Conservation (phyloP, 208 protist species). For the Herpetomonas muscarum region DNA sequence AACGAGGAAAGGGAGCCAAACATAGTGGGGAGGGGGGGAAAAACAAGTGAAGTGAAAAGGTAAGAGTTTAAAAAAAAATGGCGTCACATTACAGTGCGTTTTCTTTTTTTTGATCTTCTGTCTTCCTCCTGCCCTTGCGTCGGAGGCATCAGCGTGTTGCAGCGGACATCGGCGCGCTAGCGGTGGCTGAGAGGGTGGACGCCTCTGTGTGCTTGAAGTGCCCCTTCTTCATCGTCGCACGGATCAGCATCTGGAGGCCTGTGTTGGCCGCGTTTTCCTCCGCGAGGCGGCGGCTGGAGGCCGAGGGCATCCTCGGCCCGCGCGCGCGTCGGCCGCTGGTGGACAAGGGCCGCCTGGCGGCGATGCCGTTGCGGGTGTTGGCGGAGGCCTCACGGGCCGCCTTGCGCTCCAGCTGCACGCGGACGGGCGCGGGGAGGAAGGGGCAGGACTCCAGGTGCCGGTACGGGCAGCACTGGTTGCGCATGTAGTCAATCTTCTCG, state of each 20-base stretch:
- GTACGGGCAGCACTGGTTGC: neutral
- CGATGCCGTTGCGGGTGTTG: neutral
- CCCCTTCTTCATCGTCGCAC: conserved; percentile 1
- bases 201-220: conserved; percentile 1
- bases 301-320: too few relatives aligned
- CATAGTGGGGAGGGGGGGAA: too few relatives aligned
- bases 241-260: neutral
- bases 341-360: neutral
- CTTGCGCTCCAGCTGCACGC: neutral
- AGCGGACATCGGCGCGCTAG: neutral
- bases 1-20: too few relatives aligned
- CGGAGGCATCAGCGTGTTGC: too few relatives aligned
- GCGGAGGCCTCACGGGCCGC: neutral
- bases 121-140: too few relatives aligned
- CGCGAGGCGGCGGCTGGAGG: too few relatives aligned
- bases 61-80: too few relatives aligned
- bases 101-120: too few relatives aligned
- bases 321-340: too few relatives aligned
- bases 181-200: neutral
- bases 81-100: too few relatives aligned
- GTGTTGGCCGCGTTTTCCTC: neutral
- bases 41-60: too few relatives aligned
- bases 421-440: neutral
- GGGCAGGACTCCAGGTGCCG: neutral
- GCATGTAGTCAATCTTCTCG: neutral